phyloP scores from a whole-genome alignment of 495 filamentous ascomycete species.

The Halenospora varia region DNA sequence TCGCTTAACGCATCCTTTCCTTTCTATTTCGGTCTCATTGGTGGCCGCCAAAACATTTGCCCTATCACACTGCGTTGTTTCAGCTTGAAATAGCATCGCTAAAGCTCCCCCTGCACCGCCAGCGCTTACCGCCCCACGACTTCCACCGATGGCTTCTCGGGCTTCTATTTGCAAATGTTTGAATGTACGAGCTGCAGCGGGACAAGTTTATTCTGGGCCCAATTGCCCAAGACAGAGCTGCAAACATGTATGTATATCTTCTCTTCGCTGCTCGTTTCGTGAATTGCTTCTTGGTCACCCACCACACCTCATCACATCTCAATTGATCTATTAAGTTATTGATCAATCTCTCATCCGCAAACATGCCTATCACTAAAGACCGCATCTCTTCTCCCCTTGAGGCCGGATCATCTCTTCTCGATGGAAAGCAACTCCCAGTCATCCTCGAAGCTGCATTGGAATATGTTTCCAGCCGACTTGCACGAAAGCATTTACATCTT shows the following conservation, averaged over 20 bases:
- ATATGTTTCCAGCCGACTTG: slow-evolving; percentile 46
- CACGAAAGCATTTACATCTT: slow-evolving; percentile 40
- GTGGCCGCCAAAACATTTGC: background rate
- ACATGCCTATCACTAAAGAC: slow-evolving; percentile 37
- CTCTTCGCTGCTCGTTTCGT: background rate
- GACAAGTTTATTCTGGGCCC: background rate
- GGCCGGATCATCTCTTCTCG: slow-evolving; percentile 45
- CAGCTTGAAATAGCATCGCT: background rate
- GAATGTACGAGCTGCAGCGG: background rate
- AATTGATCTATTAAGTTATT: background rate
- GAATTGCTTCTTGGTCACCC: background rate
- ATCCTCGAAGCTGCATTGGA: slow-evolving; percentile 41
- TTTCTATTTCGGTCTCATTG: background rate
- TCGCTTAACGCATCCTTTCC: background rate
- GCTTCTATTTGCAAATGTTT: background rate
- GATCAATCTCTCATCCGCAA: background rate
- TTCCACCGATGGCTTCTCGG: background rate
- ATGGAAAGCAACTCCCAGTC: slow-evolving; percentile 41
- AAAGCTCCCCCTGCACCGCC: background rate
- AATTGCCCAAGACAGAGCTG: background rate
- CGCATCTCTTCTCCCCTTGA: slow-evolving; percentile 53
- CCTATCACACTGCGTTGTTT: background rate
- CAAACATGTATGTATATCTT: background rate
- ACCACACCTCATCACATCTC: background rate
- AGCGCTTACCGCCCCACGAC: background rate